Percentiles rank a stretch among this genome's conserved stretches.
Evolutionary conservation across 2,329 filamentous ascomycete species (phyloP).

Genomic region (Emmonsiellopsis sp.): DNA sequence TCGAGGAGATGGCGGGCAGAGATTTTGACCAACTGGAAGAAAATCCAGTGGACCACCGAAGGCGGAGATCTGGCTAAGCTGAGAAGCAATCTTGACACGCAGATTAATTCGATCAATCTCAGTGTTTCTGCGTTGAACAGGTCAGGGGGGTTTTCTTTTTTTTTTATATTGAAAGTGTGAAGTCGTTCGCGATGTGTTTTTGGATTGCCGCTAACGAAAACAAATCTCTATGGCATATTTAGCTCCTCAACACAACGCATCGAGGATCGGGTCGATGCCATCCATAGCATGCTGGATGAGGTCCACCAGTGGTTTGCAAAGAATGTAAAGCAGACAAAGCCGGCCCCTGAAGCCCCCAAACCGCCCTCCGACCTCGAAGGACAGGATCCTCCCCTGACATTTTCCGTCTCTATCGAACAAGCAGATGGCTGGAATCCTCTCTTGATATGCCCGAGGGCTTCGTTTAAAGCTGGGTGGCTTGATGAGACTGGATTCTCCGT

Average conservation of each 20-base stretch:
- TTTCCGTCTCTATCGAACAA: no score
- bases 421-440: no score
- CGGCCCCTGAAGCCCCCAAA: no score
- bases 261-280: not conserved
- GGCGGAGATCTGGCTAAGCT: not conserved
- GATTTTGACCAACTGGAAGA: not conserved
- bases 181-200: not conserved
- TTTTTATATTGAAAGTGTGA: not conserved
- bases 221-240: not conserved
- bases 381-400: no score
- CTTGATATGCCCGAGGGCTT: no score
- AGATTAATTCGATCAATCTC: not conserved
- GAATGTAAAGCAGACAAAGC: not conserved
- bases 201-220: not conserved
- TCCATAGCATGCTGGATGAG: constrained; percentile 2
- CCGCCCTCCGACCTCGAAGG: no score
- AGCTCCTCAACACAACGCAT: not conserved
- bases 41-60: not conserved
- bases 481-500: no score
- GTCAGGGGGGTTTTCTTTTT: no score
- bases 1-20: not conserved
- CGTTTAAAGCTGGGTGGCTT: no score
- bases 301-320: constrained; percentile 1
- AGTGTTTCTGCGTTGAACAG: no score
- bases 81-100: not conserved